A percentile compares a stretch with the other conserved stretches of the same genome.
phyloP scores from a whole-genome alignment of 2,329 filamentous ascomycete genomes.

The Penicillium frequentans region DNA sequence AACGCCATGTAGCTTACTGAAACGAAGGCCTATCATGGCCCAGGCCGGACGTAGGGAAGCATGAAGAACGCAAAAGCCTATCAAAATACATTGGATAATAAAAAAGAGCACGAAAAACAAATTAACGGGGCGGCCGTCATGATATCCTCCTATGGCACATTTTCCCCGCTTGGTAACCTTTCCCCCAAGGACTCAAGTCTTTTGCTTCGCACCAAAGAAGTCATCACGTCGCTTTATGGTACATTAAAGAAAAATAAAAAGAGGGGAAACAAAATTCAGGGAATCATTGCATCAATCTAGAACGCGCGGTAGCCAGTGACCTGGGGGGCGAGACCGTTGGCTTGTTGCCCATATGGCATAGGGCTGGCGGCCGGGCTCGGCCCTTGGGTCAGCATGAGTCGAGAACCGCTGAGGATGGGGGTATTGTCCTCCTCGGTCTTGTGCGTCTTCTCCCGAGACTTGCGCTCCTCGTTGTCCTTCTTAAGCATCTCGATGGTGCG shows the following conservation, averaged over 20 bases:
- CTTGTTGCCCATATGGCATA: conserved; percentile 66
- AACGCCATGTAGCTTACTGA: conserved; percentile 5
- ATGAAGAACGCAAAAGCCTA: conserved; percentile 3
- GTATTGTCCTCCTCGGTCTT: conserved; percentile 91
- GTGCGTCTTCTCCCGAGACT: conserved; percentile 67
- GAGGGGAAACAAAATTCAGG: conserved; percentile 10
- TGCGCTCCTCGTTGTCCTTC: conserved; percentile 94
- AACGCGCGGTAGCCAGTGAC: conserved; percentile 71
- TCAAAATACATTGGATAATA: conserved; percentile 25
- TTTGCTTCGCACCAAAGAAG: conserved; percentile 25
- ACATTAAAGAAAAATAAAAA: conserved; percentile 27
- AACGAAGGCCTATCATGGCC: conserved; percentile 5
- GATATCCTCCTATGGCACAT: conserved; percentile 10
- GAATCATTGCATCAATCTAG: conserved; percentile 35
- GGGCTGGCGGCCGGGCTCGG: conserved; percentile 62
- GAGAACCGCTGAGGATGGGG: conserved; percentile 83
- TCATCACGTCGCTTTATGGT: conserved; percentile 35
- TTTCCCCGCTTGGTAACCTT: conserved; percentile 1
- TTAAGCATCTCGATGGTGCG: conserved; percentile 80
- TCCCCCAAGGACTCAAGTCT: conserved; percentile 19
- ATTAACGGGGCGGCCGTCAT: conserved; percentile 22
- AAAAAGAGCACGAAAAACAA: conserved; percentile 13
- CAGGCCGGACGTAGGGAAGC: not conserved
- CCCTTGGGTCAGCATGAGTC: conserved; percentile 94
- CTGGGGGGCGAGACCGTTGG: conserved; percentile 88